Evolutionary conservation across 1,284 basidiomycete genomes (phyloP).

Genomic region (Fistulina hepatica): DNA sequence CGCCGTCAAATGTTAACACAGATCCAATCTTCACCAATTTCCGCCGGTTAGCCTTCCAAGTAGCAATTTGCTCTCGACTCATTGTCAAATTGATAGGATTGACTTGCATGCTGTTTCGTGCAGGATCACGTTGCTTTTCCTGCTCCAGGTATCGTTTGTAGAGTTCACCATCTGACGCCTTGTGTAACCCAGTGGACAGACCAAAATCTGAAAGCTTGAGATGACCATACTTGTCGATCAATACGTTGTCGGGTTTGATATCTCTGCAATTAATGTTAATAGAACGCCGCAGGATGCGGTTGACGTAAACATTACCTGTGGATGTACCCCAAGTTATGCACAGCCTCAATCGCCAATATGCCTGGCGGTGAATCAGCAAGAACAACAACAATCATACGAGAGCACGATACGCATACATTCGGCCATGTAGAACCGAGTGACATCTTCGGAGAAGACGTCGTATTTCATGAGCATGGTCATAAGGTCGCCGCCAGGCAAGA

Average conservation of each 20-base stretch:
- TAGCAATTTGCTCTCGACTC: slow-evolving; percentile 91
- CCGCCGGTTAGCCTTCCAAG: slow-evolving; percentile 97
- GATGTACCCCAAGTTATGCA: slow-evolving; percentile 98
- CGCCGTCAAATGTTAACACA: slow-evolving; percentile 1
- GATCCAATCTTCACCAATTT: slow-evolving; percentile 63
- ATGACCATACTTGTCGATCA: slow-evolving; percentile 95
- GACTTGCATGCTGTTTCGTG: slow-evolving; percentile 89
- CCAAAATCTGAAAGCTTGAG: slow-evolving; percentile 98
- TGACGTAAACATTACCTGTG: slow-evolving; percentile 41
- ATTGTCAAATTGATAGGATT: slow-evolving; percentile 94
- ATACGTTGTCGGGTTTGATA: slow-evolving; percentile 98
- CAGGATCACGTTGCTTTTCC: slow-evolving; percentile 45
- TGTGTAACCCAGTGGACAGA: slow-evolving; percentile 95
- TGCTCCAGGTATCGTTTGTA: slow-evolving; percentile 82
- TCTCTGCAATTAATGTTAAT: slow-evolving; percentile 49
- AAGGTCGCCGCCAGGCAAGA: slow-evolving; percentile 80
- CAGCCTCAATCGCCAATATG: slow-evolving; percentile 96
- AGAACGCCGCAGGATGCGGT: neutral
- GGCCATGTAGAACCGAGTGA: slow-evolving; percentile 98
- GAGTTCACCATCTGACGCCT: slow-evolving; percentile 90
- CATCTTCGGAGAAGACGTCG: slow-evolving; percentile 97
- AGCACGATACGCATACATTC: too few relatives aligned
- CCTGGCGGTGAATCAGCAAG: too few relatives aligned
- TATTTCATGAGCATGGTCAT: slow-evolving; percentile 99
- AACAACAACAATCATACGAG: too few relatives aligned